These are phyloP conservation scores for Fimicolochytrium jonesii DNA, from an alignment of 192 early-diverging fungal genomes.

Conservation along the genomic window DNA sequence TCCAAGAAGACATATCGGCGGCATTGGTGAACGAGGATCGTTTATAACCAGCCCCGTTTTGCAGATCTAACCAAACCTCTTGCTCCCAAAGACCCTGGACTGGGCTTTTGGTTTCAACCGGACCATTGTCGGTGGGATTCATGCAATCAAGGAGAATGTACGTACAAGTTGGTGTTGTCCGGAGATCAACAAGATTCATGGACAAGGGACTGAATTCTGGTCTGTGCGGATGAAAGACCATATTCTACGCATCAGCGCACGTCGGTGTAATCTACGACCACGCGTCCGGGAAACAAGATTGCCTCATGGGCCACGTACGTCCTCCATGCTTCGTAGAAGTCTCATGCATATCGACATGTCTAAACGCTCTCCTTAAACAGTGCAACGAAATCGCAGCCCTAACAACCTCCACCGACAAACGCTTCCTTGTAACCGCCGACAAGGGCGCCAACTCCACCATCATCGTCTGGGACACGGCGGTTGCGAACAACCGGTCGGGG, in stretches of 20 bases:
- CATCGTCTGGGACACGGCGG: slow-evolving; percentile 54
- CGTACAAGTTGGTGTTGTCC: slow-evolving; percentile 27
- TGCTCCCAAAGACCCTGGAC: slow-evolving; percentile 22
- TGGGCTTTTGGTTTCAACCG: slow-evolving; percentile 50
- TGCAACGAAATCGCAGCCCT: slow-evolving; percentile 45
- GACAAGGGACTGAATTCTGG: not conserved
- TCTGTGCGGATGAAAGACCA: slow-evolving; percentile 23
- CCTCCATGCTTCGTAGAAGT: too few relatives aligned
- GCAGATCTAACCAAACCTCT: too few relatives aligned
- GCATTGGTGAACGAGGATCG: too few relatives aligned
- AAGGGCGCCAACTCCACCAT: slow-evolving; percentile 42
- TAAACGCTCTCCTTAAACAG: slow-evolving; percentile 14
- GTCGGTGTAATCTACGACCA: slow-evolving; percentile 53
- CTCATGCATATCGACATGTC: not conserved
- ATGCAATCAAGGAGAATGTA: slow-evolving; percentile 28
- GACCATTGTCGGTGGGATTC: slow-evolving; percentile 27
- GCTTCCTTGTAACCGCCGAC: slow-evolving; percentile 54
- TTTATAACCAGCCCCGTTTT: too few relatives aligned
- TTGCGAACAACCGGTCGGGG: slow-evolving; percentile 3
- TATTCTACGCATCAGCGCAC: slow-evolving; percentile 52
- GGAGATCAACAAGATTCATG: not conserved
- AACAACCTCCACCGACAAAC: slow-evolving; percentile 33
- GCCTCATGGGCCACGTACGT: slow-evolving; percentile 58
- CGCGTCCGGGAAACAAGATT: slow-evolving; percentile 36
- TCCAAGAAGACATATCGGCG: too few relatives aligned